A percentile compares a stretch with the other conserved stretches of the same genome.
phyloP scores from a whole-genome alignment of 495 filamentous ascomycete genomes.

The Xylaria telfairii region DNA sequence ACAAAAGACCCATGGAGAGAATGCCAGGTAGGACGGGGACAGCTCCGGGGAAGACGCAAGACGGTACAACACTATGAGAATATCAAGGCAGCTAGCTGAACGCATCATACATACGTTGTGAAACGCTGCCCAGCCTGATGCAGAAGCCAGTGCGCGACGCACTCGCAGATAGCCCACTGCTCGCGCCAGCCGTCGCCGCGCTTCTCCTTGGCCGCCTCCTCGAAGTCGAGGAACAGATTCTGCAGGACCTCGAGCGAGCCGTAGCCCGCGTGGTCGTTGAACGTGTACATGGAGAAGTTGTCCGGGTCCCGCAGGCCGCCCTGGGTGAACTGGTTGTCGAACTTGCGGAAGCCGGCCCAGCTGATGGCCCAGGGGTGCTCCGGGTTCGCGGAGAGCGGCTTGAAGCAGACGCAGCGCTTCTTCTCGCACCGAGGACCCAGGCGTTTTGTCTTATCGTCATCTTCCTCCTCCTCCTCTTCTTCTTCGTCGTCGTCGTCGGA shows the following conservation, averaged over 20 bases:
- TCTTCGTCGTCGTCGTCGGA: slow-evolving; percentile 28
- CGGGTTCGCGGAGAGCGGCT: slow-evolving; percentile 41
- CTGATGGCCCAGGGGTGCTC: slow-evolving; percentile 50
- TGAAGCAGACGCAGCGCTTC: slow-evolving; percentile 48
- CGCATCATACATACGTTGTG: slow-evolving; percentile 17
- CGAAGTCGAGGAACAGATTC: slow-evolving; percentile 48
- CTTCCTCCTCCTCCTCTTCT: slow-evolving; percentile 28
- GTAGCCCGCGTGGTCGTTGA: slow-evolving; percentile 44
- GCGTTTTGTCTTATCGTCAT: neutral
- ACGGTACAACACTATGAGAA: neutral
- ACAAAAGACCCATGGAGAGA: neutral
- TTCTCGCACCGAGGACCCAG: slow-evolving; percentile 28
- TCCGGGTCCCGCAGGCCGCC: slow-evolving; percentile 40
- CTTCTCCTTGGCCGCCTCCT: slow-evolving; percentile 29
- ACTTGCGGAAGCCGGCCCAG: slow-evolving; percentile 41
- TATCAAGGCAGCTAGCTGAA: neutral
- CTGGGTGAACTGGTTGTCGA: slow-evolving; percentile 30
- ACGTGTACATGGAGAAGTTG: slow-evolving; percentile 46
- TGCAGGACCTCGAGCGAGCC: slow-evolving; percentile 44
- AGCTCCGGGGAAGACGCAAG: neutral
- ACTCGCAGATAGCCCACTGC: slow-evolving; percentile 47
- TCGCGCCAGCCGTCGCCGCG: slow-evolving; percentile 39
- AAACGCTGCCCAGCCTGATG: neutral
- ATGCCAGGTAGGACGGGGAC: neutral
- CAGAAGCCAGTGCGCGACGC: slow-evolving; percentile 25